A percentile compares a stretch with the other conserved stretches of the same genome.
phyloP scores from a whole-genome alignment of 306 rosid species.

The Arachis hypogaea region DNA sequence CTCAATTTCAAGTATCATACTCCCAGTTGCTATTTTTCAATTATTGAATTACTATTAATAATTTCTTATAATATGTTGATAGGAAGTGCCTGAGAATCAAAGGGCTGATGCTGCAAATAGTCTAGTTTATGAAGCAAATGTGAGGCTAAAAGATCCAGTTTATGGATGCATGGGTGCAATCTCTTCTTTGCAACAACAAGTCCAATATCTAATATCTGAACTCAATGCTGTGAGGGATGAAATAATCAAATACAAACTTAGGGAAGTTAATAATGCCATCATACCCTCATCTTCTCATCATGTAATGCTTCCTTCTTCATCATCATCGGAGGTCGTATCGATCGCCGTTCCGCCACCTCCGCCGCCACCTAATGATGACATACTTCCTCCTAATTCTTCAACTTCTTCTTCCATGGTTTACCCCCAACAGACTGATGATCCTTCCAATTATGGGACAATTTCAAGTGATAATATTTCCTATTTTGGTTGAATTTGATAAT shows the following conservation, averaged over 20 bases:
- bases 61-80: background rate
- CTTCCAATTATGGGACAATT: constrained; percentile 45
- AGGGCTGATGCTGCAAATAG: constrained; percentile 97
- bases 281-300: constrained; percentile 46
- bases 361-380: constrained; percentile 18
- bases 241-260: constrained; percentile 77
- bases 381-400: constrained; percentile 48
- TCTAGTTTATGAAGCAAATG: constrained; percentile 93
- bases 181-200: constrained; percentile 91
- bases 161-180: constrained; percentile 99
- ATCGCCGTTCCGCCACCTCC: constrained; percentile 54
- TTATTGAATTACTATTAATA: too few species aligned
- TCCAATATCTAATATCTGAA: constrained; percentile 81
- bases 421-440: constrained; percentile 46
- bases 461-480: constrained; percentile 52
- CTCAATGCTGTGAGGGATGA: constrained; percentile 78
- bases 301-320: constrained; percentile 51
- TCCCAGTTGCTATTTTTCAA: too few species aligned
- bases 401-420: constrained; percentile 51
- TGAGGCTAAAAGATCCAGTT: constrained; percentile 95
- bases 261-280: constrained; percentile 52
- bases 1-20: too few species aligned
- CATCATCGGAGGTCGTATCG: constrained; percentile 48
- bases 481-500: constrained; percentile 46
- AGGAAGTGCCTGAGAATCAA: constrained; percentile 91